Conservation (phyloP, 441 rosid genomes). For the Flueggea neowawraea region DNA sequence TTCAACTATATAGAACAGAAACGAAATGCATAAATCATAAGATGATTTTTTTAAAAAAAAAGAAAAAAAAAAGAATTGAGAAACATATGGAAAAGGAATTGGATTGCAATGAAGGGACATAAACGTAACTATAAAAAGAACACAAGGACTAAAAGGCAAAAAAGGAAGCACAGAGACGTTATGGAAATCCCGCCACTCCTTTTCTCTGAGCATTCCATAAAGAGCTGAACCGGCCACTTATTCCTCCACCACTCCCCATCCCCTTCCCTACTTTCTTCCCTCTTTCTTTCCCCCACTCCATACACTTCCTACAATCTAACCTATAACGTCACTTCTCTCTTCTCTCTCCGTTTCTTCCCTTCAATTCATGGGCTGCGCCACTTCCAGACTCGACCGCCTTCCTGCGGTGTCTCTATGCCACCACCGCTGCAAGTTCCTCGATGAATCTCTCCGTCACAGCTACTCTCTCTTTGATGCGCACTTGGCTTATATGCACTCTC, state of each 20-base stretch:
- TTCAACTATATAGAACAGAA: no score
- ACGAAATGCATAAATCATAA: no score
- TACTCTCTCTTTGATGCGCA: constrained; percentile 71
- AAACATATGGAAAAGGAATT: no score
- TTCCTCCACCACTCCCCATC: constrained; percentile 27
- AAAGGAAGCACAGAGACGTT: no score
- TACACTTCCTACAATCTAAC: no score
- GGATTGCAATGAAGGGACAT: no score
- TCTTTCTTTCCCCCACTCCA: no score
- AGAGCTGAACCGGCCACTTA: no score
- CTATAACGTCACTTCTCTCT: no score
- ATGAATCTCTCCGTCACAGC: constrained; percentile 66
- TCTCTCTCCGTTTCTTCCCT: no score
- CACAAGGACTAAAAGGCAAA: no score
- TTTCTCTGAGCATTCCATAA: constrained; percentile 61
- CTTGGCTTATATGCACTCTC: constrained; percentile 52
- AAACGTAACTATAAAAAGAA: no score
- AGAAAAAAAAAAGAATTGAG: constrained; percentile 34
- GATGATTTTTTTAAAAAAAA: neutral
- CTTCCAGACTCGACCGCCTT: constrained; percentile 86
- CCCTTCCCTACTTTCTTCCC: neutral
- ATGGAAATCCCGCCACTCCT: neutral
- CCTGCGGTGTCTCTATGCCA: constrained; percentile 94
- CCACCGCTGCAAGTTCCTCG: constrained; percentile 62
- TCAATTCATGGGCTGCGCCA: constrained; percentile 61